These are phyloP conservation scores for Scheffersomyces stambukii DNA, from an alignment of 1,139 yeast genomes.

Conservation along the genomic window DNA sequence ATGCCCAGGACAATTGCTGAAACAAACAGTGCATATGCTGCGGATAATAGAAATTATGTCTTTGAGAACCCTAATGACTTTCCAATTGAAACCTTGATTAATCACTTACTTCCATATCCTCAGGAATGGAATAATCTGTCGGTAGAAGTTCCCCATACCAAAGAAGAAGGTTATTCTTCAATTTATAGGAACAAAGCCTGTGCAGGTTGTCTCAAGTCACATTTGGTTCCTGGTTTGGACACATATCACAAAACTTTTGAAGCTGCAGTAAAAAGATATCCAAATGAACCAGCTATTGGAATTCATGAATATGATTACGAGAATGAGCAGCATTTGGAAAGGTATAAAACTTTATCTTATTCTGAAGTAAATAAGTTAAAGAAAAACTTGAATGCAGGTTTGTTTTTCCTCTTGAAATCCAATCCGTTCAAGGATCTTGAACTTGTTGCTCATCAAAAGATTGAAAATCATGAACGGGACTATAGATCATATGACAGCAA, in stretches of 20 bases:
- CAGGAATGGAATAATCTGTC: constrained; percentile 13
- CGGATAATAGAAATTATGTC: constrained; percentile 11
- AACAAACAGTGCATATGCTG: constrained; percentile 7
- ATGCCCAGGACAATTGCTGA: constrained; percentile 11
- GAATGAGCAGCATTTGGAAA: constrained; percentile 16
- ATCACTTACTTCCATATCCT: constrained; percentile 23
- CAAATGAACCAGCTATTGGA: constrained; percentile 26
- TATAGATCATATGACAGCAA: constrained; percentile 19
- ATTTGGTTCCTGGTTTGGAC: constrained; percentile 20
- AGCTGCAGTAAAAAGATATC: constrained; percentile 15
- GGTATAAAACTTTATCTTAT: constrained; percentile 19
- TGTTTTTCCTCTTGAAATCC: constrained; percentile 24
- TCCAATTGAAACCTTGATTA: constrained; percentile 14
- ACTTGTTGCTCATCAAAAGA: constrained; percentile 23
- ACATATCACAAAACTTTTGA: constrained; percentile 27
- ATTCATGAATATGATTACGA: constrained; percentile 28
- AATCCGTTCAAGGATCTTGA: constrained; percentile 23
- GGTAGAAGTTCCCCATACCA: constrained; percentile 28
- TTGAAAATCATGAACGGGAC: constrained; percentile 20
- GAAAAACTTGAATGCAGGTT: constrained; percentile 28
- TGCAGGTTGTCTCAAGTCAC: constrained; percentile 20
- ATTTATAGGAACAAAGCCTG: constrained; percentile 28
- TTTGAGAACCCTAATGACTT: constrained; percentile 15
- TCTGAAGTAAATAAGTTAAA: constrained; percentile 18
- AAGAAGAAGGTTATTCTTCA: constrained; percentile 25